These are phyloP conservation scores for Botryococcus braunii DNA, from an alignment of 163 green algal genomes.

Conservation along the genomic window DNA sequence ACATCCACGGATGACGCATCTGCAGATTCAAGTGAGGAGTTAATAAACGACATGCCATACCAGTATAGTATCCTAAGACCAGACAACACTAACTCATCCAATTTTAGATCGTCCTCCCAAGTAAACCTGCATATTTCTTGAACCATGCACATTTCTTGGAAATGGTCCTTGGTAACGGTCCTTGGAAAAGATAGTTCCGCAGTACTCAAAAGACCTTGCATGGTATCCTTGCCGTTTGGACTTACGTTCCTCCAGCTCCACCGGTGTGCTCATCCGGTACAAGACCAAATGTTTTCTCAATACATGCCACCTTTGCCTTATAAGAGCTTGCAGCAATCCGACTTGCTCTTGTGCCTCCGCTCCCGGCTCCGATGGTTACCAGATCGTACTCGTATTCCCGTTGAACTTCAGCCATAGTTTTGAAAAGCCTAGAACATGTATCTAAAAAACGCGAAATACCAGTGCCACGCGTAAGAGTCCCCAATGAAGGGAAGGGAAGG, in stretches of 20 bases:
- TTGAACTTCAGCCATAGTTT: too few relatives aligned
- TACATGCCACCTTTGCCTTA: conserved; percentile 60
- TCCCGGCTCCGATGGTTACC: conserved; percentile 62
- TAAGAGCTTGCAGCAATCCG: conserved; percentile 62
- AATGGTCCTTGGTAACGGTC: not conserved
- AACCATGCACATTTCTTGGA: not conserved
- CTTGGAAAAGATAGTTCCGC: not conserved
- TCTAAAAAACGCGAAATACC: too few relatives aligned
- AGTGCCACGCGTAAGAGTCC: too few relatives aligned
- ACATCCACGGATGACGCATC: conserved; percentile 82
- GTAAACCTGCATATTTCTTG: not conserved
- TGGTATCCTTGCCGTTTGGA: not conserved
- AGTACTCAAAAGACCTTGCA: not conserved
- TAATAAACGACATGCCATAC: not conserved
- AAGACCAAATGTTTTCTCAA: conserved; percentile 79
- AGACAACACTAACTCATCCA: not conserved
- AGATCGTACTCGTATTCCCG: conserved; percentile 54
- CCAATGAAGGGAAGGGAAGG: too few relatives aligned
- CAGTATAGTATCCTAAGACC: not conserved
- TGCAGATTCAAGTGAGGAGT: conserved; percentile 22
- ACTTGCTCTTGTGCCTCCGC: conserved; percentile 49
- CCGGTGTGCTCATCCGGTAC: conserved; percentile 56
- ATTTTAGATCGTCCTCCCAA: not conserved
- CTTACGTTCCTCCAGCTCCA: conserved; percentile 61
- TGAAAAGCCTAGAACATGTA: too few relatives aligned